These are phyloP conservation scores for Suillus fuscotomentosus DNA, from an alignment of 768 basidiomycete species.

Conservation along the genomic window DNA sequence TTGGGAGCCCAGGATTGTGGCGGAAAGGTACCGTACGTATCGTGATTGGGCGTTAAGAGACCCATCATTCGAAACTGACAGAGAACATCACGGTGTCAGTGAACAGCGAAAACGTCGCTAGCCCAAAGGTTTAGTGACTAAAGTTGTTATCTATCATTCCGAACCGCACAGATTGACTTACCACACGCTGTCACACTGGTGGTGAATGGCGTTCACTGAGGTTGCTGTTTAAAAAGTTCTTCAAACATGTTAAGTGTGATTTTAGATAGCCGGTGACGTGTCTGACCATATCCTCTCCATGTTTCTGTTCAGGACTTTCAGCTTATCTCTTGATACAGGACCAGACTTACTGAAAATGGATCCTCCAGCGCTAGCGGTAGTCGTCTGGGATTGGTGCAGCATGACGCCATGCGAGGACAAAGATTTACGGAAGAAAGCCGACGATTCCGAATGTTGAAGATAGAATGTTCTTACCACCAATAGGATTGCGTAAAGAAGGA, in stretches of 20 bases:
- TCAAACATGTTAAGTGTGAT: not conserved
- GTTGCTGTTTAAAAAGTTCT: not conserved
- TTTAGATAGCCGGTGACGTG: not conserved
- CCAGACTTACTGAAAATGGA: too few relatives aligned
- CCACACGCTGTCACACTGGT: not conserved
- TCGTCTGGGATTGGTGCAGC: not conserved
- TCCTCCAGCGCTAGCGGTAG: not conserved
- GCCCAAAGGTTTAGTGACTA: not conserved
- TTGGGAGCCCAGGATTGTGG: not conserved
- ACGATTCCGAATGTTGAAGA: too few relatives aligned
- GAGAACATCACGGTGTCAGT: not conserved
- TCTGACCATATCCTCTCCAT: not conserved
- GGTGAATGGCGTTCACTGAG: not conserved
- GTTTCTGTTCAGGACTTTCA: not conserved
- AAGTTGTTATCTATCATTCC: slow-evolving; percentile 1
- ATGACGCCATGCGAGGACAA: too few relatives aligned
- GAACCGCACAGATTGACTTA: not conserved
- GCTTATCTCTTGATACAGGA: not conserved
- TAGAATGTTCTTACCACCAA: too few relatives aligned
- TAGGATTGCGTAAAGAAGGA: too few relatives aligned
- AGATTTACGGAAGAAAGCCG: too few relatives aligned
- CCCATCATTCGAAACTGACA: not conserved
- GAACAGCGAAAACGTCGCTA: not conserved
- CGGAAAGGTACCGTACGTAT: not conserved
- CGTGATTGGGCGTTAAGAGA: not conserved